These are phyloP conservation scores for Capniomyces stellatus DNA, from an alignment of 371 early-diverging fungal species.

Conservation along the genomic window DNA sequence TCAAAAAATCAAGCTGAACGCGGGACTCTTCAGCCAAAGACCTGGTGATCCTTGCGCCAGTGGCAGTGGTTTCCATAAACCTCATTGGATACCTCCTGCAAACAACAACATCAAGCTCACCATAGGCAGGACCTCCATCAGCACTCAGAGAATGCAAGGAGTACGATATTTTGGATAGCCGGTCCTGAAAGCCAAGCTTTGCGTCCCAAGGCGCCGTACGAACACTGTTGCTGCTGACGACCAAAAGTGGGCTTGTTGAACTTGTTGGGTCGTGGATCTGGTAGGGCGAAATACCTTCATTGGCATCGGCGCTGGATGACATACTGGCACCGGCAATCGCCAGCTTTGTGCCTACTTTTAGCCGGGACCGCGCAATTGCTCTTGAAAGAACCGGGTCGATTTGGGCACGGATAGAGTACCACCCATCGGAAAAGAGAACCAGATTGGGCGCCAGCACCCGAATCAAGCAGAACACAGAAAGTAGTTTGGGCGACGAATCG, in stretches of 20 bases:
- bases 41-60: slow-evolving; percentile 9
- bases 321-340: slow-evolving; percentile 10
- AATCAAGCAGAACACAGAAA: slow-evolving; percentile 16
- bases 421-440: slow-evolving; percentile 11
- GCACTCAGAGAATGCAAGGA: slow-evolving; percentile 10
- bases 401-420: slow-evolving; percentile 12
- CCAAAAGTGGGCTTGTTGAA: slow-evolving; percentile 1
- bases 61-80: slow-evolving; percentile 11
- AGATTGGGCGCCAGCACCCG: not conserved
- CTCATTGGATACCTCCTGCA: slow-evolving; percentile 15
- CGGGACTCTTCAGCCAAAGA: slow-evolving; percentile 15
- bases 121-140: slow-evolving; percentile 13
- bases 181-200: slow-evolving; percentile 14
- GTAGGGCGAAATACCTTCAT: slow-evolving; percentile 13
- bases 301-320: not conserved
- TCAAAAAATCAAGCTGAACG: not conserved
- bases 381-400: slow-evolving; percentile 8
- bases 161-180: slow-evolving; percentile 3
- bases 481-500: slow-evolving; percentile 17
- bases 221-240: slow-evolving; percentile 14
- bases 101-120: slow-evolving; percentile 16
- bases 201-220: slow-evolving; percentile 18
- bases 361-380: slow-evolving; percentile 6
- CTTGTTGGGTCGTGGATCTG: slow-evolving; percentile 3
- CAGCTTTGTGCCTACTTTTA: slow-evolving; percentile 17